Conservation (phyloP, 139 green algal species). For the Zygnema circumcarinatum region DNA sequence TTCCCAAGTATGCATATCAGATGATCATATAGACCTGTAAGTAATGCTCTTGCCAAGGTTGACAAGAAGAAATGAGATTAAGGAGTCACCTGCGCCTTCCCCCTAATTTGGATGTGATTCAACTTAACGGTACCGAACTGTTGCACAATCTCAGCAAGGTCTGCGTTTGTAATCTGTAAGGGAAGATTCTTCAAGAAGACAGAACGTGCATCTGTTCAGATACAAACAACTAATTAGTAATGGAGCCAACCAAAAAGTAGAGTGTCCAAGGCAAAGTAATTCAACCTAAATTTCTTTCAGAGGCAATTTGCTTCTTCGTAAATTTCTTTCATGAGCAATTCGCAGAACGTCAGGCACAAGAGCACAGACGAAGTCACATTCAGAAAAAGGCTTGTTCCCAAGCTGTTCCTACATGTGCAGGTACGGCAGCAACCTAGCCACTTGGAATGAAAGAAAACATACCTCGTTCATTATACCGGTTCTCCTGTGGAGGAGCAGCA, state of each 20-base stretch:
- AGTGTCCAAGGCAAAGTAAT: not conserved
- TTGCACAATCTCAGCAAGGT: not conserved
- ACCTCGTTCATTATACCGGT: not conserved
- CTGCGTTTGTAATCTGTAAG: not conserved
- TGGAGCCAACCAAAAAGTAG: not conserved
- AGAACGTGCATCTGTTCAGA: slow-evolving; percentile 1
- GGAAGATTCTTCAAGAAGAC: slow-evolving; percentile 11
- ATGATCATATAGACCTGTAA: no score
- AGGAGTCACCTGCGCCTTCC: not conserved
- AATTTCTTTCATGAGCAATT: not conserved
- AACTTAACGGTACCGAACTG: not conserved
- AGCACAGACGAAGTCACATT: no score
- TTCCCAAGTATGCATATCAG: no score
- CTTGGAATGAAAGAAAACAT: no score
- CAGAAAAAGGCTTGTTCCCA: no score
- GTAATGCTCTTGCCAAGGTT: no score
- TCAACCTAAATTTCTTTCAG: not conserved
- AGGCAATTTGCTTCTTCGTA: not conserved
- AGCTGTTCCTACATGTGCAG: no score
- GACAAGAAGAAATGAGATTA: no score
- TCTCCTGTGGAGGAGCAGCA: not conserved
- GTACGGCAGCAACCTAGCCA: no score
- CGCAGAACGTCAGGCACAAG: no score
- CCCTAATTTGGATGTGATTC: not conserved
- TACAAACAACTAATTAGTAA: not conserved